A percentile compares a stretch with the other conserved stretches of the same genome.
Evolutionary conservation across 2,329 filamentous ascomycete genomes (phyloP).

Genomic region (Orbilia oligospora): DNA sequence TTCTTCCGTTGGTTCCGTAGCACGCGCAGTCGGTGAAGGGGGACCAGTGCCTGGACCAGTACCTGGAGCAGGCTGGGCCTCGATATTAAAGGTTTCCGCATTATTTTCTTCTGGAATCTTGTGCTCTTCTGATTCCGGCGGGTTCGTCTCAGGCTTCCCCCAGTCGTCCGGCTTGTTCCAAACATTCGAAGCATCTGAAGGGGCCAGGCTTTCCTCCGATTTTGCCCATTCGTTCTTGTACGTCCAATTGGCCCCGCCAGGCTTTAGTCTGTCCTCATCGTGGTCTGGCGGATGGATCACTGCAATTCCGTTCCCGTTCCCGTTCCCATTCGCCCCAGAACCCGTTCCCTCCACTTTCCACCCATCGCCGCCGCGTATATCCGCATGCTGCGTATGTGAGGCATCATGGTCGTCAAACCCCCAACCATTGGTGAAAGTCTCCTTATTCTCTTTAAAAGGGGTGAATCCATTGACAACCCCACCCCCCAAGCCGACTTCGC

Average conservation of each 20-base stretch:
- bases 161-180: constrained; percentile 51
- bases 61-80: constrained; percentile 8
- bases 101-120: constrained; percentile 9
- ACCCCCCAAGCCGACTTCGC: constrained; percentile 13
- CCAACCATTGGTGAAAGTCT: constrained; percentile 53
- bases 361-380: constrained; percentile 27
- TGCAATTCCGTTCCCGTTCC: background rate
- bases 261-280: constrained; percentile 47
- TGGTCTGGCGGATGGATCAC: constrained; percentile 13
- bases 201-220: constrained; percentile 51
- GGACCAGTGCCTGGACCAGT: too few relatives aligned
- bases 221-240: constrained; percentile 60
- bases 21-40: constrained; percentile 5
- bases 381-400: constrained; percentile 31
- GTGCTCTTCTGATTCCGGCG: constrained; percentile 16
- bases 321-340: background rate
- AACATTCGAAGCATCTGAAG: constrained; percentile 38
- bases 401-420: constrained; percentile 41
- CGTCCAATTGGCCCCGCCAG: constrained; percentile 38
- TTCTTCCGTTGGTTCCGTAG: constrained; percentile 22
- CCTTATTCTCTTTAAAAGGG: constrained; percentile 41
- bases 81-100: background rate
- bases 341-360: constrained; percentile 12
- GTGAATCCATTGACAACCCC: constrained; percentile 41
- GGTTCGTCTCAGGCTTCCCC: constrained; percentile 34